Base-by-base conservation (phyloP, 2,329 filamentous ascomycete genomes). In the Venturia carpophila region DNA sequence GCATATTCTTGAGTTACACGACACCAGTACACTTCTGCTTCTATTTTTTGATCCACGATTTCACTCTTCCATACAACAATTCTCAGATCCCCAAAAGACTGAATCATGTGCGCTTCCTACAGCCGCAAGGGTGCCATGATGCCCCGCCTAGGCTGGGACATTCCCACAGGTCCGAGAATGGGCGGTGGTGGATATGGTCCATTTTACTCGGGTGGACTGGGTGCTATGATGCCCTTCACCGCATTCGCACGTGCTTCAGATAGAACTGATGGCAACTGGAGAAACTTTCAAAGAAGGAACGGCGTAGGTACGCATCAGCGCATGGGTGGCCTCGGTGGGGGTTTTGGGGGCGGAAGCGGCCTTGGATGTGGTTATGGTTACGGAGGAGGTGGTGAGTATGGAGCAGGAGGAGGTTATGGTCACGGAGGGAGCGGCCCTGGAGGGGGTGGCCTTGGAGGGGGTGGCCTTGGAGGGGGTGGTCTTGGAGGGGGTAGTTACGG, bases 201-300 rank as follows among this genome's bases (percentile, higher is more conserved):
- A 27, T 45, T 39, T 21, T 61, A 61, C 21, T 61, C 37, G 37
- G 37, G 37, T 39, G 39, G 39, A 17, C 7, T 27, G 5, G 60
- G 42, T 5, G 21, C 47, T 61, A 61, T 61, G 37, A 42, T 45
- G 39, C 60, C 60, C 6, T 42, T 45, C 11, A 61, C 37, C 27
- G 39, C 37, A 45, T 45, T 61, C 15, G 60, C 60, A n/a, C 17
- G 43, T 11, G n/a, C 60, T 4, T 42, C 42, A 42, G 11, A 61
- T 42, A 61, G 42, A 21, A 58, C 52, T 39, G 52, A 58, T 58
- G 52, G 52, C 7, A 58, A 58, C 30, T 58, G 52, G 52, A 58
- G 52, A 58, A n/a, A n/a, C 19, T 58, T 58, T 15, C 52, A 58
- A 37, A 58, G 52, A 58, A 58, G 30, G 30, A 58, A 58, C 19